Base-by-base conservation (phyloP, 2,329 filamentous ascomycete genomes). In the Diaporthe capsici region DNA sequence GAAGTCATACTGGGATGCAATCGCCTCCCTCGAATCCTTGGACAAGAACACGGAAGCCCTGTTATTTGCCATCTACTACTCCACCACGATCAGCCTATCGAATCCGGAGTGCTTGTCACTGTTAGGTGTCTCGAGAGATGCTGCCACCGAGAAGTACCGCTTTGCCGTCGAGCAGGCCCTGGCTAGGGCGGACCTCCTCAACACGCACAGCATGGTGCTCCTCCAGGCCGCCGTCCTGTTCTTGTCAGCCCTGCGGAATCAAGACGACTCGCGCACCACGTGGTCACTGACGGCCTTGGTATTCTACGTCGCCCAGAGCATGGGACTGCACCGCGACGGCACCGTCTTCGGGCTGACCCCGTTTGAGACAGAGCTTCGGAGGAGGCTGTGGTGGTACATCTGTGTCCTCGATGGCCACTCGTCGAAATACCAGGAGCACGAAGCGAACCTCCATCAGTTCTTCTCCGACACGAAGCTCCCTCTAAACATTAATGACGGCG, bases 281-380 rank as follows among this genome's bases (percentile, higher is more conserved):
- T 93, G 91, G 90, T 89, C 90, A 61, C 84, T 93, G 76, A 90
- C 89, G 0, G 91, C 90, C 0, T 84, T 92, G 9, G 87, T 88
- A 10, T 86, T 90, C 22, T 83, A 87, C 7, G 87, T 90, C 80
- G 88, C 84, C 0, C 86, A 87, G n/a, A 84, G 86, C n/a, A 82
- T 90, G 37, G 86, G 88, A 0, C 80, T 90, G 60, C 86, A 89
- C 72, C 82, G 87, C 17, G 90, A 92, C 58, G 86, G 87, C 31
- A 82, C 83, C 3, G 79, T 83, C 47, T 86, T 86, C 80, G 87
- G 80, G 12, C 79, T 92, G 2, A 85, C 85, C 0, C 86, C 88
- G 0, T 92, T 91, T 72, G 89, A 92, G 47, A 86, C 87, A 1
- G 90, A 93, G 79, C 88, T 92, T 79, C 86, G 90, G 8, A 85